A percentile compares a stretch with the other conserved stretches of the same genome.
Conservation (phyloP, 192 early-diverging fungal genomes). For the Coemansia sp. region DNA sequence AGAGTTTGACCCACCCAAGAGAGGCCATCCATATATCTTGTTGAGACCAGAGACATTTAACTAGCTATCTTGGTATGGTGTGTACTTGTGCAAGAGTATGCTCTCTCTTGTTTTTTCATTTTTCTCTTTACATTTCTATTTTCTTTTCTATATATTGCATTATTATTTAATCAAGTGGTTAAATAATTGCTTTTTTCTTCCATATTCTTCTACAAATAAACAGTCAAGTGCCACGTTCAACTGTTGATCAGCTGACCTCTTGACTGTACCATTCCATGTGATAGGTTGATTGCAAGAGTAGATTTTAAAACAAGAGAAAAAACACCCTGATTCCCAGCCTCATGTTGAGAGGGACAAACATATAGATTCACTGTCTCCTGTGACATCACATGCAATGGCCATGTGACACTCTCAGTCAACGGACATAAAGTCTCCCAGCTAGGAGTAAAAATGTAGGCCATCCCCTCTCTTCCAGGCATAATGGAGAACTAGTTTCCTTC, state of each 20-base stretch:
- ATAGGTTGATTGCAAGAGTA: not conserved
- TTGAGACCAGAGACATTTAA: not conserved
- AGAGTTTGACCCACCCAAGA: conserved; percentile 4
- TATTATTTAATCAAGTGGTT: too few relatives aligned
- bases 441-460: too few relatives aligned
- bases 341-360: too few relatives aligned
- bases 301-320: too few relatives aligned
- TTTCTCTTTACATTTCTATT: not conserved
- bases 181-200: not conserved
- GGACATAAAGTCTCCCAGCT: not conserved
- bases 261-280: not conserved
- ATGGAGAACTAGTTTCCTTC: not conserved
- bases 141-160: too few relatives aligned
- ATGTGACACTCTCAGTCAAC: not conserved
- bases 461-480: not conserved
- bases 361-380: too few relatives aligned
- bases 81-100: too few relatives aligned
- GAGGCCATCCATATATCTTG: not conserved
- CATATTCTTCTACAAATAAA: not conserved
- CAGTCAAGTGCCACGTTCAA: not conserved
- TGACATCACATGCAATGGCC: too few relatives aligned
- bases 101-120: not conserved
- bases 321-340: too few relatives aligned
- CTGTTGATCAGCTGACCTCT: not conserved
- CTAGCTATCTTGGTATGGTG: not conserved